Evolutionary conservation across 768 basidiomycete genomes (phyloP).

Genomic region (Tubosaeta sp.): DNA sequence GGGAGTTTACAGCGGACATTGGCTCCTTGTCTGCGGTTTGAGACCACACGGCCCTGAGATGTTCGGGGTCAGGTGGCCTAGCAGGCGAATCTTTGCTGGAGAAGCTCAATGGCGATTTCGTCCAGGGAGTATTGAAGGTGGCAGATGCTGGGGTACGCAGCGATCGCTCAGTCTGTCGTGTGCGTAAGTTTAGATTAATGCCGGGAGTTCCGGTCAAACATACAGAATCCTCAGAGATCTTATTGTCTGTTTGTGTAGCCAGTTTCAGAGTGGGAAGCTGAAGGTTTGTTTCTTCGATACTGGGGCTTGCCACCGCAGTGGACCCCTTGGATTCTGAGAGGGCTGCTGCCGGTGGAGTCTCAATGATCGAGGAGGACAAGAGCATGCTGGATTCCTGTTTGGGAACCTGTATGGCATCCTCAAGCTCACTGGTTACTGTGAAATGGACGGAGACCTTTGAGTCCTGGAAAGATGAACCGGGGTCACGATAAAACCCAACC

Average conservation of each 20-base stretch:
- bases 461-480: constrained; percentile 47
- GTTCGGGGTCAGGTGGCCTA: constrained; percentile 75
- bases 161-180: constrained; percentile 38
- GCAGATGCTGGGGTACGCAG: constrained; percentile 44
- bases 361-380: constrained; percentile 19
- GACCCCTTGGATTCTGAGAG: constrained; percentile 7
- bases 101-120: constrained; percentile 47
- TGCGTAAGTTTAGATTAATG: constrained; percentile 10
- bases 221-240: constrained; percentile 53
- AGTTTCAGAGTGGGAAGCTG: constrained; percentile 17
- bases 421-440: constrained; percentile 76
- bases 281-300: constrained; percentile 7
- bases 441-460: constrained; percentile 58
- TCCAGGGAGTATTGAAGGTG: constrained; percentile 44
- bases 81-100: constrained; percentile 64
- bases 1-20: constrained; percentile 66
- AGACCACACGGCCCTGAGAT: constrained; percentile 81
- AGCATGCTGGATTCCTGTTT: constrained; percentile 21
- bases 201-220: constrained; percentile 21
- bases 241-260: constrained; percentile 40
- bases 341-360: constrained; percentile 8
- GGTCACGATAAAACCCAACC: constrained; percentile 71
- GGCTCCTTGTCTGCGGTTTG: constrained; percentile 70
- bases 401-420: constrained; percentile 24
- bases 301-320: constrained; percentile 4